A percentile compares a stretch with the other conserved stretches of the same genome.
Evolutionary conservation across 2,329 filamentous ascomycete genomes (phyloP).

Genomic region (Cladophialophora psammophila): DNA sequence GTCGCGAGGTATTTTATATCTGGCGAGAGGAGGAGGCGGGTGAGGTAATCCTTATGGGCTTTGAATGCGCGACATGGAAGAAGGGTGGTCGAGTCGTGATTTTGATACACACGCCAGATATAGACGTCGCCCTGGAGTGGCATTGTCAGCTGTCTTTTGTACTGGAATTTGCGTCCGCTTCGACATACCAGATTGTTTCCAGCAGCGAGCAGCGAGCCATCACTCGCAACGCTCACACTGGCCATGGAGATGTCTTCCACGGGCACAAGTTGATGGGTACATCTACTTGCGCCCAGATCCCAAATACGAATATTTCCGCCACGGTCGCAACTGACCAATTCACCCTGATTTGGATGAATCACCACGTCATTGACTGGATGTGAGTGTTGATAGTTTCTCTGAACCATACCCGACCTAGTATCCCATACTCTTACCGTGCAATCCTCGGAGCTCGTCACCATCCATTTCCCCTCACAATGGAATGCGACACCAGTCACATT

Average conservation of each 20-base stretch:
- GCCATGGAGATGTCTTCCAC: conserved; percentile 94
- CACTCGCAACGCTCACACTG: conserved; percentile 93
- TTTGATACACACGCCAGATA: conserved; percentile 92
- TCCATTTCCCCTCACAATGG: conserved; percentile 99
- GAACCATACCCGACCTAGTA: conserved; percentile 81
- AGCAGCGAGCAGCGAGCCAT: conserved; percentile 89
- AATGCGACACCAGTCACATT: conserved; percentile 98
- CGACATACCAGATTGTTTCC: conserved; percentile 81
- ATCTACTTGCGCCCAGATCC: conserved; percentile 97
- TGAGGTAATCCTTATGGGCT: conserved; percentile 92
- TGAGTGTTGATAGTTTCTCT: conserved; percentile 91
- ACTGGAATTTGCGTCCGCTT: background rate
- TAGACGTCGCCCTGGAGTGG: conserved; percentile 83
- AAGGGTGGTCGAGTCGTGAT: conserved; percentile 80
- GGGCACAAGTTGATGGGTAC: conserved; percentile 92
- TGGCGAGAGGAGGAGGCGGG: conserved; percentile 86
- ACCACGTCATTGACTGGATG: conserved; percentile 95
- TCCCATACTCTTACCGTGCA: conserved; percentile 98
- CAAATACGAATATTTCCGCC: conserved; percentile 92
- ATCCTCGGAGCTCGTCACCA: conserved; percentile 97
- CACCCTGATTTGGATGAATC: conserved; percentile 98
- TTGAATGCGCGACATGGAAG: conserved; percentile 87
- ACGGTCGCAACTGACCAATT: conserved; percentile 95
- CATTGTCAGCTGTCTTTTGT: background rate
- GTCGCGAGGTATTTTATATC: conserved; percentile 95